Conservation (phyloP, 768 basidiomycete species). For the Atractiella rhizophila region DNA sequence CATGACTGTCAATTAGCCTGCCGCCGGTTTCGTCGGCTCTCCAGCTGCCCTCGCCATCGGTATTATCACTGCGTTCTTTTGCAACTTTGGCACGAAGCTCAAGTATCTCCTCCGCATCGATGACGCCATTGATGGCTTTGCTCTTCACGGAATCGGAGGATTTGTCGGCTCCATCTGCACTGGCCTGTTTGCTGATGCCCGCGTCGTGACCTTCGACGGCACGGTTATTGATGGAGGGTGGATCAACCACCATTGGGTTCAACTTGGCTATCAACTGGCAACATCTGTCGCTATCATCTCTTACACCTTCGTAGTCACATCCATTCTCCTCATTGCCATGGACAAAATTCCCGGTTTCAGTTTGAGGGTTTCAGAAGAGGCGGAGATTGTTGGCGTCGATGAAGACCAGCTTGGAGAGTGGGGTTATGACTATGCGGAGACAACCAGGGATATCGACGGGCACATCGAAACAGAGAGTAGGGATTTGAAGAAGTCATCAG, state of each 20-base stretch:
- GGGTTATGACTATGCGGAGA: neutral
- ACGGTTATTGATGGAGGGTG: conserved; percentile 46
- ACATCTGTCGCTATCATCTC: conserved; percentile 29
- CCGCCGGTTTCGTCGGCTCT: conserved; percentile 26
- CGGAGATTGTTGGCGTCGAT: conserved; percentile 50
- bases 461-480: too few species aligned
- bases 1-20: conserved; percentile 23
- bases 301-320: conserved; percentile 24
- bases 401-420: conserved; percentile 63
- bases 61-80: conserved; percentile 50
- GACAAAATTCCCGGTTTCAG: conserved; percentile 28
- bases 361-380: conserved; percentile 31
- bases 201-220: conserved; percentile 60
- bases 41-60: conserved; percentile 69
- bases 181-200: conserved; percentile 53
- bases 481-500: too few species aligned
- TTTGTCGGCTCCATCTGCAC: conserved; percentile 36
- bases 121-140: conserved; percentile 45
- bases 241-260: conserved; percentile 50
- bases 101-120: conserved; percentile 34
- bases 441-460: too few species aligned
- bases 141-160: conserved; percentile 34
- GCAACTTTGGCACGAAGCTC: conserved; percentile 88
- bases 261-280: conserved; percentile 60
- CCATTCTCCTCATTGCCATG: conserved; percentile 18